Percentiles rank a stretch among this genome's conserved stretches.
phyloP scores from a whole-genome alignment of 331 rosid species.

The Dryas integrifolia region DNA sequence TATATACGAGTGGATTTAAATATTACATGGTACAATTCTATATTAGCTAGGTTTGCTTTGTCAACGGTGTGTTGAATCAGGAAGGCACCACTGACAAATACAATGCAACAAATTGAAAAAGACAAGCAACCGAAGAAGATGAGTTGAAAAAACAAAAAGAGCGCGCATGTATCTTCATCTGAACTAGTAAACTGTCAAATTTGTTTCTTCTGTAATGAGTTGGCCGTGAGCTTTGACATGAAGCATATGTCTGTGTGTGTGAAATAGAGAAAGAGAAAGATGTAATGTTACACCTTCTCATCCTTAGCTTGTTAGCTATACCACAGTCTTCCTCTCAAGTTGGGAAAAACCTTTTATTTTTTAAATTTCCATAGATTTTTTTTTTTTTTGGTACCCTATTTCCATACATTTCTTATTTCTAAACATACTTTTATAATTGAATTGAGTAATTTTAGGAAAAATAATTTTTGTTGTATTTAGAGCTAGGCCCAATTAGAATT shows the following conservation, averaged over 20 bases:
- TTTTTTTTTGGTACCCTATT: too few relatives aligned
- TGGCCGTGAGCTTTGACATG: constrained; percentile 11
- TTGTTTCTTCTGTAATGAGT: background rate
- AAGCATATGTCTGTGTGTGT: background rate
- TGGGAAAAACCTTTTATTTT: too few relatives aligned
- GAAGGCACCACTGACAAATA: background rate
- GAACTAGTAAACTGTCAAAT: background rate
- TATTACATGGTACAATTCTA: background rate
- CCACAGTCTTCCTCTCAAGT: too few relatives aligned
- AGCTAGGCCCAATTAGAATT: too few relatives aligned
- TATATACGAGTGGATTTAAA: too few relatives aligned
- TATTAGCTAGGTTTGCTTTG: constrained; percentile 7
- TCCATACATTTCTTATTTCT: too few relatives aligned
- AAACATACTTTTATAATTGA: too few relatives aligned
- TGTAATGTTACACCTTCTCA: background rate
- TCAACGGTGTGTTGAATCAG: background rate
- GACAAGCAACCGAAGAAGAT: background rate
- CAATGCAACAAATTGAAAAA: background rate
- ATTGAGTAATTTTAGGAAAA: too few relatives aligned
- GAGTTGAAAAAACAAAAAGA: background rate
- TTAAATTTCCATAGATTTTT: too few relatives aligned
- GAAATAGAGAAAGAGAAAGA: background rate
- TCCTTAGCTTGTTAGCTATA: background rate
- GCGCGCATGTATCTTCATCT: too few relatives aligned
- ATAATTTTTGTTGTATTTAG: too few relatives aligned